Evolutionary conservation across 441 rosid species (phyloP).

Genomic region (Adansonia gregorii): DNA sequence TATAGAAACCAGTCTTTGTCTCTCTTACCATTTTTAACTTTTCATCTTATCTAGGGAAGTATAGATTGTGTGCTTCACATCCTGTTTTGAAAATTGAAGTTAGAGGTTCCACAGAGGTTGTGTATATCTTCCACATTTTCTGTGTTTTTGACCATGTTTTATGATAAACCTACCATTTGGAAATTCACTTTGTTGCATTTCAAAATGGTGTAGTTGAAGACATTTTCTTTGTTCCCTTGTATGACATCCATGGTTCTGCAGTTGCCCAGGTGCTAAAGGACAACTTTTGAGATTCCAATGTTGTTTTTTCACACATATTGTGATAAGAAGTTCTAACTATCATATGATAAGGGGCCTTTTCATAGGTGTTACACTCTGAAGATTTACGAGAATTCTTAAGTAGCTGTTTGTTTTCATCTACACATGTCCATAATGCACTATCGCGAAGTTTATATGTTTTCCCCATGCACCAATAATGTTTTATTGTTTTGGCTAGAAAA

Average conservation of each 20-base stretch:
- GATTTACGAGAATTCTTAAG: not conserved
- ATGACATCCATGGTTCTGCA: constrained; percentile 78
- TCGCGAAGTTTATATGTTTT: constrained; percentile 19
- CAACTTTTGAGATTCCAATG: not conserved
- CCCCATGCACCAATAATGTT: not conserved
- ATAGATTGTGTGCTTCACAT: constrained; percentile 81
- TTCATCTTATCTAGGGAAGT: constrained; percentile 54
- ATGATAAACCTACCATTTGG: constrained; percentile 27
- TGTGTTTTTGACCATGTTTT: constrained; percentile 8
- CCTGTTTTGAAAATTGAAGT: constrained; percentile 81
- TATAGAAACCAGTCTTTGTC: not conserved
- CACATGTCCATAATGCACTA: constrained; percentile 9
- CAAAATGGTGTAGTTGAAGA: constrained; percentile 73
- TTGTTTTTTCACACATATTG: not conserved
- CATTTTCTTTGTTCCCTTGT: constrained; percentile 81
- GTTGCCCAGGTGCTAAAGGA: constrained; percentile 76
- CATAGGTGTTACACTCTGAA: not conserved
- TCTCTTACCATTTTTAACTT: not conserved
- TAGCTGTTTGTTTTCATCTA: constrained; percentile 13
- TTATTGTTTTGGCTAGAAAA: constrained; percentile 66
- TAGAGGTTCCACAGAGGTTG: constrained; percentile 83
- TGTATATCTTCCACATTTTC: not conserved
- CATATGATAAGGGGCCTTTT: not conserved
- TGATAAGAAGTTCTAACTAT: not conserved
- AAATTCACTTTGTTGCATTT: constrained; percentile 50